Base-by-base conservation (phyloP, 2,329 filamentous ascomycete species). In the Allantophomopsis cytisporea region DNA sequence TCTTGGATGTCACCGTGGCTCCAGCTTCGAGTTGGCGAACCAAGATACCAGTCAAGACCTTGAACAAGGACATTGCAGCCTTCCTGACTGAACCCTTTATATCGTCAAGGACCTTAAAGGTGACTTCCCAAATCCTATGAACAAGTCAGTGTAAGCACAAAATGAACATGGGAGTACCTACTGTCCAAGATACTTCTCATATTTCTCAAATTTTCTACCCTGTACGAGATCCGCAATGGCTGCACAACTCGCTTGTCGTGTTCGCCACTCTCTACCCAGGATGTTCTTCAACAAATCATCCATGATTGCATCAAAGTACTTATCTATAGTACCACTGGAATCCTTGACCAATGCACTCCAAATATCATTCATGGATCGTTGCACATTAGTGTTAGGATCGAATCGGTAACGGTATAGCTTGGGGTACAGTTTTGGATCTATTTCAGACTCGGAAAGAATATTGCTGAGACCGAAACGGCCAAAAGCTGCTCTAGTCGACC, bases 271-370 rank as follows among this genome's bases (percentile, higher is more conserved):
- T 49, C 81, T 84, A 21, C 85, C 87, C 5, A 96, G 60, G 33
- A 96, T 83, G 53, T 82, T 93, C 49, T 78, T 80, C 23, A 98
- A 66, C 6, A 96, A 64, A 54, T 98, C 91, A 8, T 80, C 69
- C 65, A 98, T 81, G 50, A 98, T 96, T 7, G 76, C 75, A 47
- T 94, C 82, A 53, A 96, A 95, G 58, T 96, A 73, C 14, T 69
- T 65, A 46, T 91, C 80, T 34, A 96, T 73, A 0, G 83, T 83
- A 1, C 72, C 68, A 14, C 75, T 78, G 1, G 85, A 74, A 50
- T 96, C 87, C 54, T 93, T 94, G 39, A 96, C 87, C n/a, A 98
- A 64, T 0, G 89, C 81, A 51, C 83, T 88, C 91, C 91, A 98
- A 47, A 98, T 96, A 45, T 93, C 86, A 41, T 94, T 88, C 91